A percentile compares a stretch with the other conserved stretches of the same genome.
phyloP scores from a whole-genome alignment of 2,329 filamentous ascomycete genomes.

The Elsinoe necatrix region DNA sequence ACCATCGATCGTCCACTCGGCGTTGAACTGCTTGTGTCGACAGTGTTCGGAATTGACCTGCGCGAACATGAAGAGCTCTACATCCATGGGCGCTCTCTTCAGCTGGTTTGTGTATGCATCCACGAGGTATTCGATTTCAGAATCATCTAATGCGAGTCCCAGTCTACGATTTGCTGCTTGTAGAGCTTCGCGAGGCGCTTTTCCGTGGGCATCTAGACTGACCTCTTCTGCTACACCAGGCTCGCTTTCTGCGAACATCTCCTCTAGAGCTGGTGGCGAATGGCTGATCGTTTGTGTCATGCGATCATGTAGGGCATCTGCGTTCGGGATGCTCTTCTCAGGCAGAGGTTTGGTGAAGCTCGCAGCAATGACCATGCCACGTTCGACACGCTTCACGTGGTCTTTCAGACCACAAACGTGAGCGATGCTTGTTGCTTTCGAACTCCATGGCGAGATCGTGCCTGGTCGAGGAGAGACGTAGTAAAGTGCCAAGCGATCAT shows the following conservation, averaged over 20 bases:
- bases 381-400: constrained; percentile 70
- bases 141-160: constrained; percentile 76
- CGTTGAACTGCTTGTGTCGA: constrained; percentile 87
- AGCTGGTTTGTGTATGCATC: constrained; percentile 63
- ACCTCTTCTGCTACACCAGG: constrained; percentile 41
- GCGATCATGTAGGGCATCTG: constrained; percentile 75
- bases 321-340: constrained; percentile 48
- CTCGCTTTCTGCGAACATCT: constrained; percentile 68
- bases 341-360: constrained; percentile 45
- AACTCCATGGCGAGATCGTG: constrained; percentile 92
- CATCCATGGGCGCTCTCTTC: constrained; percentile 66
- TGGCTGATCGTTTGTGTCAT: constrained; percentile 83
- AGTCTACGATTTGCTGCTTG: constrained; percentile 74
- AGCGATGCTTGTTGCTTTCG: constrained; percentile 87
- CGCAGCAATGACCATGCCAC: constrained; percentile 69
- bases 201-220: constrained; percentile 40
- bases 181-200: constrained; percentile 61
- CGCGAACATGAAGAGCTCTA: constrained; percentile 98
- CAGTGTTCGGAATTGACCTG: constrained; percentile 98
- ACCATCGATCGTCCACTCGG: constrained; percentile 90
- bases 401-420: constrained; percentile 76
- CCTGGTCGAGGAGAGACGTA: constrained; percentile 72
- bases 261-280: constrained; percentile 57
- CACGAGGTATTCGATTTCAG: constrained; percentile 92
- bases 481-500: constrained; percentile 48